Percentiles rank a stretch among this genome's conserved stretches.
Evolutionary conservation across 192 early-diverging fungal species (phyloP).

Genomic region (Coemansia sp.): DNA sequence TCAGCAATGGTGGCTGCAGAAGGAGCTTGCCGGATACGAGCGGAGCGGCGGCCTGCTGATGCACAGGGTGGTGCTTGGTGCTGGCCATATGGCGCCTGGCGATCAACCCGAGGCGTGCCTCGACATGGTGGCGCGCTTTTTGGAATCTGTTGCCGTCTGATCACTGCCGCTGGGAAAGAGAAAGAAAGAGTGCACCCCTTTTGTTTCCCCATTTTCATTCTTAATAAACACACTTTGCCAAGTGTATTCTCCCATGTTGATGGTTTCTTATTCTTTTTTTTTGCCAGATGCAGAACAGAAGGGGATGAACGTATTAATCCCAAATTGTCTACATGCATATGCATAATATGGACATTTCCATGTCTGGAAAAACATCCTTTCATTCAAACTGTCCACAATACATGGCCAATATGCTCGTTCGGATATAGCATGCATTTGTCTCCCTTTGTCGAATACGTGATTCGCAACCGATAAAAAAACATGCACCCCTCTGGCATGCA

Average conservation of each 20-base stretch:
- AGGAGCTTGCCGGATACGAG: slow-evolving; percentile 61
- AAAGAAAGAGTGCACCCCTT: too few species aligned
- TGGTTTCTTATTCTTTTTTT: too few species aligned
- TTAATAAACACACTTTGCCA: too few species aligned
- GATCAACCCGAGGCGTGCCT: slow-evolving; percentile 60
- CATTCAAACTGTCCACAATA: background rate
- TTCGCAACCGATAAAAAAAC: background rate
- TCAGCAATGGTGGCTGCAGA: slow-evolving; percentile 47
- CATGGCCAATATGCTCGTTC: background rate
- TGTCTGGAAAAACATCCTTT: too few species aligned
- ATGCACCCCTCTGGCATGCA: background rate
- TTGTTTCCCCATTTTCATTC: too few species aligned
- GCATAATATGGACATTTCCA: too few species aligned
- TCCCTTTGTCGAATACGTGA: background rate
- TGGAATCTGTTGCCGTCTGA: background rate
- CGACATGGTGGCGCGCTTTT: slow-evolving; percentile 42
- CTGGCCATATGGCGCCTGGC: slow-evolving; percentile 73
- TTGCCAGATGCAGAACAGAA: too few species aligned
- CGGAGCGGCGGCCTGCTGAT: slow-evolving; percentile 57
- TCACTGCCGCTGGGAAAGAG: too few species aligned
- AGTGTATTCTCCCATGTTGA: too few species aligned
- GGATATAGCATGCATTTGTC: background rate
- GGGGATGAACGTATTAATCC: too few species aligned
- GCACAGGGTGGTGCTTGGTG: slow-evolving; percentile 62
- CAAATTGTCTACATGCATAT: too few species aligned